Base-by-base conservation (phyloP, 176 grass and related monocot genomes). In the Oryza rufipogon region DNA sequence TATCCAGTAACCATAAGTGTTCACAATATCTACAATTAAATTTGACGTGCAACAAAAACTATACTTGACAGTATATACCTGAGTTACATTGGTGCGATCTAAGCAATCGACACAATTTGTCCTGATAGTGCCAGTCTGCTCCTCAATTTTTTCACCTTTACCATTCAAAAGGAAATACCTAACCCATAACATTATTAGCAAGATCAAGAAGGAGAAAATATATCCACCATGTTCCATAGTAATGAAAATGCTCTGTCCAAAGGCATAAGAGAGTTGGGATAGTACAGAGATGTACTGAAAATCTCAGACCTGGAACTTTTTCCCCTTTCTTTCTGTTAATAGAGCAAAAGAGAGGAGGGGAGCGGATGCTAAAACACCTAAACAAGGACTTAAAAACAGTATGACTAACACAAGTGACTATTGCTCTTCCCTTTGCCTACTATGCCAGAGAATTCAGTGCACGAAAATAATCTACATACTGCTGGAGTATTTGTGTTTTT, bases 1-100 rank as follows among this genome's bases (percentile, higher is more conserved):
- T 73, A 25, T 34, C 34, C 32, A 75, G 19, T 41, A 64, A 19
- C 7, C 14, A 20, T 5, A 70, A 42, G 16, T 68, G 39, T 13
- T 68, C 51, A 14, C 63, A 84, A 44, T 9, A 76, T 32, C 71
- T 84, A 34, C 3, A 52, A 74, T 51, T 34, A 39, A 83, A 74
- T 26, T 65, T 86, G 47, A 69, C 7, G 22, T 74, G 64, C 11
- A 20, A 41, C n/a, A 71, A 90, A 90, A 82, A 9, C n/a, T 38
- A 73, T 82, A 73, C 30, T 88, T 23, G 7, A 33, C 83, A 64
- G 72, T 73, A 58, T 67, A 56, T 89, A 98, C 96, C 96, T 99
- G 96, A 83, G 96, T 99, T 39, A 99, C 96, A 91, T 99, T 99
- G 32, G 96, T 96, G 49, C 96, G 96, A 88, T 99, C 93, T 86